These are phyloP conservation scores for Aspergillus udagawae DNA, from an alignment of 2,329 filamentous ascomycete species.

Conservation along the genomic window DNA sequence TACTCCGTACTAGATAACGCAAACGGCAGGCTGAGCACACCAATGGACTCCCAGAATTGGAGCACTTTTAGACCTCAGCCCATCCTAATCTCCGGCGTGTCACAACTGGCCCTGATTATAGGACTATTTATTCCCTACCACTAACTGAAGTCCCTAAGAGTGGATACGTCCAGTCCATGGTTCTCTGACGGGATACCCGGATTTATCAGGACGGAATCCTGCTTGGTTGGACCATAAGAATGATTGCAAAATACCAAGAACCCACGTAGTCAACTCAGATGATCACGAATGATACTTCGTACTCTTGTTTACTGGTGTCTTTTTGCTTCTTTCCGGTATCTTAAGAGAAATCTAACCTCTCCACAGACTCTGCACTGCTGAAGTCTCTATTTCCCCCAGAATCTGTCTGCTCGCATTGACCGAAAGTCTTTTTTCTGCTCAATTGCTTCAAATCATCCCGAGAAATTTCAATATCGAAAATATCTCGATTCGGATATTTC, in stretches of 20 bases:
- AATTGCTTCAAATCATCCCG: background rate
- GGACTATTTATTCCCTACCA: background rate
- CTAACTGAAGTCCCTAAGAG: background rate
- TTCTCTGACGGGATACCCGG: background rate
- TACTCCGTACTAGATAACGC: background rate
- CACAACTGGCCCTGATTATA: background rate
- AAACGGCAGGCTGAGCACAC: background rate
- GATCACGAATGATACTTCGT: background rate
- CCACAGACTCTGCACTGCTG: background rate
- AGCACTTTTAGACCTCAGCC: background rate
- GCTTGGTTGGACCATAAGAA: background rate
- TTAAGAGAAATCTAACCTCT: background rate
- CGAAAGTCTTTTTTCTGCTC: no score
- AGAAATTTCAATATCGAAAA: background rate
- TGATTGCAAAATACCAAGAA: background rate
- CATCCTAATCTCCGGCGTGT: background rate
- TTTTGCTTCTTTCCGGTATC: background rate
- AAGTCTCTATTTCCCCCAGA: background rate
- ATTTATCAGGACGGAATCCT: background rate
- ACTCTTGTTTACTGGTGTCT: background rate
- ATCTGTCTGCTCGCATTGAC: background rate
- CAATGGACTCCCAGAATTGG: background rate
- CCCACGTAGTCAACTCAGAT: background rate
- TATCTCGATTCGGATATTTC: slow-evolving; percentile 6
- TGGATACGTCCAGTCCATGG: background rate